Conservation (phyloP, 768 basidiomycete species). For the Suillus occidentalis region DNA sequence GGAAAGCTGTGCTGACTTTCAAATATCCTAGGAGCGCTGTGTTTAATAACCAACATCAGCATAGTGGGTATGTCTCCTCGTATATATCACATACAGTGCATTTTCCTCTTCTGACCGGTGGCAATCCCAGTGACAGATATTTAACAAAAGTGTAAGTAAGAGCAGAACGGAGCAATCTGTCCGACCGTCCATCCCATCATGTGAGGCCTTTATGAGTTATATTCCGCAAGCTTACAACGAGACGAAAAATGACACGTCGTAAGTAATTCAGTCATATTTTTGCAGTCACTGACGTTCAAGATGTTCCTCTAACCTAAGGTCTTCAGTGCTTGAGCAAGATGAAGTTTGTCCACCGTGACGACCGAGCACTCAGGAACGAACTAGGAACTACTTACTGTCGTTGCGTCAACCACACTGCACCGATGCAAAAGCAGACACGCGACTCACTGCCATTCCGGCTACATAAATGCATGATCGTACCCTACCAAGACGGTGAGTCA, state of each 20-base stretch:
- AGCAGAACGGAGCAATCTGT: not conserved
- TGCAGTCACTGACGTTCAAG: not conserved
- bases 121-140: too few relatives aligned
- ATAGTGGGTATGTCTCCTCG: too few relatives aligned
- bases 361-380: not conserved
- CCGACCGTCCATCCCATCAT: not conserved
- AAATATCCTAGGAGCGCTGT: too few relatives aligned
- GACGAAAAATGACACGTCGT: not conserved
- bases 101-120: too few relatives aligned
- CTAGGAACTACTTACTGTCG: not conserved
- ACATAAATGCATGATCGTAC: not conserved
- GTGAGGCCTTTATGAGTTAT: not conserved
- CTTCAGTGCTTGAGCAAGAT: not conserved
- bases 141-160: not conserved
- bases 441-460: not conserved
- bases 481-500: not conserved
- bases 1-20: too few relatives aligned
- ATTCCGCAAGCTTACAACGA: not conserved
- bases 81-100: too few relatives aligned
- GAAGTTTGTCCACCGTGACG: not conserved
- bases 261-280: not conserved
- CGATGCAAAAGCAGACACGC: not conserved
- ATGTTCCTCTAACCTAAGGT: not conserved
- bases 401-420: not conserved
- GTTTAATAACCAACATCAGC: too few relatives aligned